Evolutionary conservation across 768 basidiomycete genomes (phyloP).

Genomic region (Lanmaoa rubissima): DNA sequence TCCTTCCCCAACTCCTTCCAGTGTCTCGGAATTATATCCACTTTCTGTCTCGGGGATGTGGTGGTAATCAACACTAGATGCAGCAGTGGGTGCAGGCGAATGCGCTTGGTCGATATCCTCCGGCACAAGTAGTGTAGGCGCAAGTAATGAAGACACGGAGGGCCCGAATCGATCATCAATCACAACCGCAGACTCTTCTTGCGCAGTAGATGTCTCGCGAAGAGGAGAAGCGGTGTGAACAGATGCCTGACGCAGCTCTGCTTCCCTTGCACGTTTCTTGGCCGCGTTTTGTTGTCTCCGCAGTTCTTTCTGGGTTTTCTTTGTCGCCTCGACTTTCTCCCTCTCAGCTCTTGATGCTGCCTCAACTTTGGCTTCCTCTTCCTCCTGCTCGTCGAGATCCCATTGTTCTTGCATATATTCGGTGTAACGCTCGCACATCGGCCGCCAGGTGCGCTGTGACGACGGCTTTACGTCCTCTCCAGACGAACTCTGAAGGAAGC

Average conservation of each 20-base stretch:
- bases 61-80: conserved; percentile 46
- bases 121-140: conserved; percentile 21
- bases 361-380: conserved; percentile 56
- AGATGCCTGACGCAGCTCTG: conserved; percentile 22
- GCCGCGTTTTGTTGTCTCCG: conserved; percentile 54
- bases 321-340: conserved; percentile 38
- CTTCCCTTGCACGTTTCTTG: conserved; percentile 48
- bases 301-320: conserved; percentile 44
- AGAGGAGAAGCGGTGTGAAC: conserved; percentile 25
- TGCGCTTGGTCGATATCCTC: conserved; percentile 36
- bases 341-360: conserved; percentile 42
- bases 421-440: conserved; percentile 78
- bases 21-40: conserved; percentile 54
- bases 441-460: conserved; percentile 59
- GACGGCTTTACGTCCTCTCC: conserved; percentile 34
- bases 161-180: conserved; percentile 30
- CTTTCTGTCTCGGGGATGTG: conserved; percentile 45
- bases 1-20: conserved; percentile 31
- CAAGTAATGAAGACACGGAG: conserved; percentile 27
- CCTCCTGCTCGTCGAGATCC: conserved; percentile 73
- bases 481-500: conserved; percentile 42
- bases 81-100: conserved; percentile 52
- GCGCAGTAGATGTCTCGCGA: conserved; percentile 30
- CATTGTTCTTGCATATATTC: conserved; percentile 87
- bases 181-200: conserved; percentile 24